Base-by-base conservation (phyloP, 495 filamentous ascomycete species). In the Clavariopsis aquatica region DNA sequence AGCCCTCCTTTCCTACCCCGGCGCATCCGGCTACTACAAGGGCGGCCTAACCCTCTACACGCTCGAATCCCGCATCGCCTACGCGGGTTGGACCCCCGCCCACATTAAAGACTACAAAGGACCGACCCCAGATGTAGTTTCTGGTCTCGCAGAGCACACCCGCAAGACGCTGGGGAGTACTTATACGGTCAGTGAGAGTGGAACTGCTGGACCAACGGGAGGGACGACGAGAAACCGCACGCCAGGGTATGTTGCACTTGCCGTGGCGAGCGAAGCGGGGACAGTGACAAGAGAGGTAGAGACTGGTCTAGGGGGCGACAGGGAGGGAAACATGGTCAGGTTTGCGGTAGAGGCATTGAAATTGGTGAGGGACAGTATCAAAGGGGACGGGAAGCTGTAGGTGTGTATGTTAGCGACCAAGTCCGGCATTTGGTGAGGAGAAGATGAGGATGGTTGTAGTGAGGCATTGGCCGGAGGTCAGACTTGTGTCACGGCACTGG, bases 1-100 rank as follows among this genome's bases (percentile, higher is more conserved):
- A 24, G 78, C 77, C 52, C 73, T 87, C 17, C 80, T 86, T 34
- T 79, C 79, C 47, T 76, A 73, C 13, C 83, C 84, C 0, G 84
- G 85, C 45, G 84, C 84, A 41, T 82, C 79, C 7, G 69, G 70
- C 1, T 78, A 83, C 64, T 87, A 84, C 75, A 81, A 81, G 69
- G 84, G 85, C 41, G 84, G 85, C 23, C 69, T 86, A 49, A 86
- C 84, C 0, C 76, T 87, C 38, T 87, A 87, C 76, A 87, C 85
- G 17, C 78, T 87, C 9, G 79, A 81, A 64, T 84, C 83, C 8
- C 82, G 84, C 65, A 73, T 85, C 24, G 79, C 80, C 24, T 87
- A 79, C 70, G 83, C 83, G 0, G 84, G 83, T 34, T 87, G 84
- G 85, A 86, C 84, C 4, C 66, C 78, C 53, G 79, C 77, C n/a